Conservation (phyloP, 129 eudicot genomes). For the Deinandra increscens region DNA sequence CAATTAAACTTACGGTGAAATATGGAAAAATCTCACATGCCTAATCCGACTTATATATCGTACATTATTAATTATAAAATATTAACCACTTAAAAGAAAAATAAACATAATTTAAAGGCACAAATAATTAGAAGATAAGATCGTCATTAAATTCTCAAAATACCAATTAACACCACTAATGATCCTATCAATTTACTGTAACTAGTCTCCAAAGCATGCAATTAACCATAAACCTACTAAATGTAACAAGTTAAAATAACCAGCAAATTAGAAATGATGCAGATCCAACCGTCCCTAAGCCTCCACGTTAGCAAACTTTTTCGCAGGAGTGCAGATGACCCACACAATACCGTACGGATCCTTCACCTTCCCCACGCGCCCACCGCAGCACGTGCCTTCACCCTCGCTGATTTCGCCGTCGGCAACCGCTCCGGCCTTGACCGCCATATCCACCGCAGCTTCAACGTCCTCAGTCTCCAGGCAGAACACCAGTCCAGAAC, state of each 20-base stretch:
- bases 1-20: too few species aligned
- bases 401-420: conserved; percentile 51
- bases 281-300: conserved; percentile 37
- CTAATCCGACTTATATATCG: too few species aligned
- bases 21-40: too few species aligned
- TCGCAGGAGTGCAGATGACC: conserved; percentile 52
- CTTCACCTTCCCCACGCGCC: conserved; percentile 68
- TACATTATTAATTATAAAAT: neutral
- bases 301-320: conserved; percentile 46
- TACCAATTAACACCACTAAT: neutral
- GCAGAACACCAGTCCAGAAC: conserved; percentile 47
- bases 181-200: neutral
- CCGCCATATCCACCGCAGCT: conserved; percentile 66
- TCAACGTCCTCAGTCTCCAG: conserved; percentile 72
- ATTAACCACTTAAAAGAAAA: neutral
- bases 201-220: neutral
- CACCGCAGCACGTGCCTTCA: conserved; percentile 55
- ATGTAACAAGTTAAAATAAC: neutral
- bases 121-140: neutral
- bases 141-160: conserved; percentile 7
- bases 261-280: neutral
- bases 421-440: conserved; percentile 58
- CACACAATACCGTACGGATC: conserved; percentile 81
- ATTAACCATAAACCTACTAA: neutral
- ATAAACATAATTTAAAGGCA: neutral